Evolutionary conservation across 176 grass and related monocot species (phyloP).

Genomic region (Phoenix roebelenii): DNA sequence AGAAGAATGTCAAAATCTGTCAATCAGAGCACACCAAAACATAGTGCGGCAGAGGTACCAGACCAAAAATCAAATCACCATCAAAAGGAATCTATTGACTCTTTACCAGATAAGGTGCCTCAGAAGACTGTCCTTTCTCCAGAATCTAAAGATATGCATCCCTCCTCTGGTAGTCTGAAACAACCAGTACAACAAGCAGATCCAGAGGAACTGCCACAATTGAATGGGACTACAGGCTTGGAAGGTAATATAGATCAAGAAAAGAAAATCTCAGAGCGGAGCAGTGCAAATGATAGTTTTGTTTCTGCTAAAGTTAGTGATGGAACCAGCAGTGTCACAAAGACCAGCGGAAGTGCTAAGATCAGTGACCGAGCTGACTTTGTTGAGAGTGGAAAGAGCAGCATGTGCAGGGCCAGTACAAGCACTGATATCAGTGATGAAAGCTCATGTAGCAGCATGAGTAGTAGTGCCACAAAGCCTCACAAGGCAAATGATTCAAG

Average conservation of each 20-base stretch:
- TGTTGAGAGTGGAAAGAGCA: conserved; percentile 51
- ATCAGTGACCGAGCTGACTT: conserved; percentile 49
- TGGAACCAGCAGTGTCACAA: conserved; percentile 63
- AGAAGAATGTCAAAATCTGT: not conserved
- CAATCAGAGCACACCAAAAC: not conserved
- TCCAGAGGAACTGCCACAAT: conserved; percentile 24
- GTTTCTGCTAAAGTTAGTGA: conserved; percentile 80
- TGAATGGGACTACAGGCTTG: conserved; percentile 29
- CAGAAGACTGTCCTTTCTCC: not conserved
- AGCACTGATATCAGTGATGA: conserved; percentile 64
- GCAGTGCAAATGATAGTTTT: conserved; percentile 67
- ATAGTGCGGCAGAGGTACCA: not conserved
- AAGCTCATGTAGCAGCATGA: conserved; percentile 61
- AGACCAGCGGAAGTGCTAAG: conserved; percentile 56
- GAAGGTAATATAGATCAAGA: conserved; percentile 47
- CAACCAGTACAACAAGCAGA: conserved; percentile 22
- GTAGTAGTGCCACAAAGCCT: conserved; percentile 47
- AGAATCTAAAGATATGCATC: conserved; percentile 15
- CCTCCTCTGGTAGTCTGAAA: conserved; percentile 24
- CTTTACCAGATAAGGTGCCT: conserved; percentile 28
- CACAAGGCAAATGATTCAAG: conserved; percentile 70
- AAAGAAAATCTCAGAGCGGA: conserved; percentile 62
- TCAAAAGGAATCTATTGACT: conserved; percentile 22
- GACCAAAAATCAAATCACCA: conserved; percentile 15
- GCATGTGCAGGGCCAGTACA: conserved; percentile 43